Base-by-base conservation (phyloP, 2,329 filamentous ascomycete genomes). In the Exophiala viscosa region DNA sequence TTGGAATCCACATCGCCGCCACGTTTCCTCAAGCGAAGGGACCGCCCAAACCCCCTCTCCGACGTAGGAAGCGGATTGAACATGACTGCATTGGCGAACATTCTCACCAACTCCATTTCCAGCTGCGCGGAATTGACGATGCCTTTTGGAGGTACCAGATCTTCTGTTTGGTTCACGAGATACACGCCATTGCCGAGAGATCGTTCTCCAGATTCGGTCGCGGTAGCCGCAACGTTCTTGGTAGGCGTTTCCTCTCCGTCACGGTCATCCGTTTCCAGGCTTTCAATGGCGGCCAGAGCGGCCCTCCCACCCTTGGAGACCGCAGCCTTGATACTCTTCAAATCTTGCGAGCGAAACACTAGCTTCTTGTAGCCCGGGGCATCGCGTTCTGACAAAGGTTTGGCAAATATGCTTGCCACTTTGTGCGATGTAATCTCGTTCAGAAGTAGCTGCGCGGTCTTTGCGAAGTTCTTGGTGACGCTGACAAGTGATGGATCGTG, bases 31-130 rank as follows among this genome's bases (percentile, higher is more conserved):
- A 60, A 54, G 6, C 60, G 69, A 59, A 90, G 87, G 0, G 77
- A 73, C 1, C 78, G 75, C 0, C 86, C 86, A 8, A 86, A 83
- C 0, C 87, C 86, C 20, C 85, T 81, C 60, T 87, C 77, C 13
- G 55, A 58, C 3, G 36, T 51, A 0, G 86, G 84, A 57, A 95
- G 89, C 0, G 88, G 85, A 63, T 97, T 97, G 76, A 96, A 99
- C 93, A 99, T 97, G 70, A 96, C 87, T 14, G 93, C 92, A 65
- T 97, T 97, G 61, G 90, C 90, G 69, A 97, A 96, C 88, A 97
- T 96, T 63, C 95, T 88, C 63, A 95, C 89, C 9, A 97, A 76
- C 68, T 97, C 92, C 60, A 90, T 89, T 70, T 97, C 92, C 13
- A 97, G 78, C 68, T 97, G 93, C 1, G 87, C 84, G 45, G 88